Evolutionary conservation across 305 asterid species (phyloP), one percentile per base, ranked within the genome.

Genomic region (Fraxinus sp.): DNA sequence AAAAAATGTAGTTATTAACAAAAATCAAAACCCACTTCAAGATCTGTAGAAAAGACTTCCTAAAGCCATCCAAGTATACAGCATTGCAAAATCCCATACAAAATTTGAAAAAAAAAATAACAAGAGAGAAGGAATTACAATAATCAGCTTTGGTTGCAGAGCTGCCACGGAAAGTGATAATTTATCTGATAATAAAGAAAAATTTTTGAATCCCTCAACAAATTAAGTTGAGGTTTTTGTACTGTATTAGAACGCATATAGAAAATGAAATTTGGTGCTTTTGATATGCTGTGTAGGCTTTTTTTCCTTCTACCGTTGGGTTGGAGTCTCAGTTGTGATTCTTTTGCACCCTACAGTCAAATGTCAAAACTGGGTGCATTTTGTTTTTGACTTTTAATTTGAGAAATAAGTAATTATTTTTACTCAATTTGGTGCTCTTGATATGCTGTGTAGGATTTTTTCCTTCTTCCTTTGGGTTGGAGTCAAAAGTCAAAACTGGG

Each of bases 11-110:
- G n/a, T 68, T 76, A 84, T 39, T 76, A 52, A 76, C 66, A 78
- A 84, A 85, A 89, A 83, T 81, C 77, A 86, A 86, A 86, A 87
- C 86, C 79, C 74, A 86, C 89, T 88, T 86, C 85, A 87, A 87
- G 90, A 89, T 87, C 92, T 80, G 86, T 62, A 76, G 85, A 18
- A 72, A 64, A 81, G 72, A 10, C 52, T 64, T 72, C 68, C 59
- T 49, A 66, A 68, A 80, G 79, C 83, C 71, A 55, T 55, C 28
- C 33, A 20, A 74, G 62, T 30, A 3, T 78, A 71, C n/a, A 37
- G 35, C 33, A 78, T 72, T 70, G 77, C 49, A 46, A 32, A 83
- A 85, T 79, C 79, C 84, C 85, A 81, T 33, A 41, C 33, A 77
- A 70, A 30, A 16, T 20, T 11, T 6, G 10, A 36, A 24, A 22